A percentile compares a stretch with the other conserved stretches of the same genome.
Conservation (phyloP, 768 basidiomycete genomes). For the Termitomyces sp. region DNA sequence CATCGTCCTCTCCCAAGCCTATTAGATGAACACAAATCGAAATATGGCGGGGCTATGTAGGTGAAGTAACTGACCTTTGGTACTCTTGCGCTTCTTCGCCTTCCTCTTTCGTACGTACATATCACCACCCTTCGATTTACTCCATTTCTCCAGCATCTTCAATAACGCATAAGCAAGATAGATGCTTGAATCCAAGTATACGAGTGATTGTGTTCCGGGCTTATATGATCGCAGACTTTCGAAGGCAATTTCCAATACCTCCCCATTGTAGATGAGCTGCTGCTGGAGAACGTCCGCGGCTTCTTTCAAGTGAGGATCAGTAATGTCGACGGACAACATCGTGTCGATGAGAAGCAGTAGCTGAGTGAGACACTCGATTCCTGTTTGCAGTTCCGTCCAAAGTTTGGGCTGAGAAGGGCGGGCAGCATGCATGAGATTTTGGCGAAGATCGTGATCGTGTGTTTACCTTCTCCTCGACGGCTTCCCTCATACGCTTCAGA, state of each 20-base stretch:
- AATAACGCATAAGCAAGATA: slow-evolving; percentile 84
- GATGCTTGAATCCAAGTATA: slow-evolving; percentile 86
- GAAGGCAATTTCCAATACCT: slow-evolving; percentile 85
- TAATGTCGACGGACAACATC: slow-evolving; percentile 60
- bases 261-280: slow-evolving; percentile 93
- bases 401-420: slow-evolving; percentile 71
- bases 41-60: background rate
- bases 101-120: slow-evolving; percentile 76
- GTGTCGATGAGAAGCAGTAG: slow-evolving; percentile 84
- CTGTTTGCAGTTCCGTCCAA: slow-evolving; percentile 94
- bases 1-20: slow-evolving; percentile 51
- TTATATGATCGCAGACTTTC: slow-evolving; percentile 78
- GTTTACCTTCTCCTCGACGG: slow-evolving; percentile 85
- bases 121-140: slow-evolving; percentile 65
- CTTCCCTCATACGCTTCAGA: slow-evolving; percentile 81
- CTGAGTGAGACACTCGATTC: slow-evolving; percentile 92
- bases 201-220: slow-evolving; percentile 71
- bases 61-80: slow-evolving; percentile 35
- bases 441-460: slow-evolving; percentile 4
- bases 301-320: slow-evolving; percentile 55
- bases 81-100: slow-evolving; percentile 50
- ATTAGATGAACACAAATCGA: background rate
- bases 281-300: slow-evolving; percentile 81
- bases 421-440: slow-evolving; percentile 1
- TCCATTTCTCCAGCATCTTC: slow-evolving; percentile 86